Evolutionary conservation across 1,284 basidiomycete genomes (phyloP).

Genomic region (Bjerkandera adusta): DNA sequence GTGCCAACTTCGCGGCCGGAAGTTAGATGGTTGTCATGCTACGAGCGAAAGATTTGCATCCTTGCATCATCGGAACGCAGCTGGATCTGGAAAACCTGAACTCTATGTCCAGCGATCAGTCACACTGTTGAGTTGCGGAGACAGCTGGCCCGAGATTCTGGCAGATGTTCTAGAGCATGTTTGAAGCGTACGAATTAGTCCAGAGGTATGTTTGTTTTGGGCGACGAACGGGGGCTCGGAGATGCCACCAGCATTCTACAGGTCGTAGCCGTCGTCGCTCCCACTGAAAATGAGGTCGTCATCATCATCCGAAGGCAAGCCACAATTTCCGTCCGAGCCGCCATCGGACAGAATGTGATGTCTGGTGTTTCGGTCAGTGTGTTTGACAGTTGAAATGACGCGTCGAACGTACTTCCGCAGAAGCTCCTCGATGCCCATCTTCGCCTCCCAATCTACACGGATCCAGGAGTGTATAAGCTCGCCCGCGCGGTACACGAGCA

Average conservation of each 20-base stretch:
- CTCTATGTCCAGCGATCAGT: too few species aligned
- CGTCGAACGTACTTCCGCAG: conserved; percentile 50
- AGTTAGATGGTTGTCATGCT: too few species aligned
- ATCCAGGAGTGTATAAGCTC: conserved; percentile 82
- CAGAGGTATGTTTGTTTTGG: too few species aligned
- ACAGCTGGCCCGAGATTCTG: too few species aligned
- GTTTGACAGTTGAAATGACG: conserved; percentile 4
- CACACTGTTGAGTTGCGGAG: too few species aligned
- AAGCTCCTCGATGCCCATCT: conserved; percentile 64
- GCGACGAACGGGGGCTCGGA: too few species aligned
- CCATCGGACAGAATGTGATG: conserved; percentile 43
- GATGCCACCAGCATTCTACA: not conserved
- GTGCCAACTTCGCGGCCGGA: too few species aligned
- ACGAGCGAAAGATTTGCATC: too few species aligned
- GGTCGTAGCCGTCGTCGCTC: conserved; percentile 25
- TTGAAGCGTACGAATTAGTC: too few species aligned
- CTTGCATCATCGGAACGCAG: too few species aligned
- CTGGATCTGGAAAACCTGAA: too few species aligned
- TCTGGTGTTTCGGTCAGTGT: conserved; percentile 25
- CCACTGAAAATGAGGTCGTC: conserved; percentile 32
- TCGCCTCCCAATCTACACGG: conserved; percentile 81
- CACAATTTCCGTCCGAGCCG: conserved; percentile 33
- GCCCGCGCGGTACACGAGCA: conserved; percentile 81
- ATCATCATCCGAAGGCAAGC: conserved; percentile 44
- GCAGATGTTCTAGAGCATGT: too few species aligned